Conservation (phyloP, 495 filamentous ascomycete species). For the Tuber borchii region DNA sequence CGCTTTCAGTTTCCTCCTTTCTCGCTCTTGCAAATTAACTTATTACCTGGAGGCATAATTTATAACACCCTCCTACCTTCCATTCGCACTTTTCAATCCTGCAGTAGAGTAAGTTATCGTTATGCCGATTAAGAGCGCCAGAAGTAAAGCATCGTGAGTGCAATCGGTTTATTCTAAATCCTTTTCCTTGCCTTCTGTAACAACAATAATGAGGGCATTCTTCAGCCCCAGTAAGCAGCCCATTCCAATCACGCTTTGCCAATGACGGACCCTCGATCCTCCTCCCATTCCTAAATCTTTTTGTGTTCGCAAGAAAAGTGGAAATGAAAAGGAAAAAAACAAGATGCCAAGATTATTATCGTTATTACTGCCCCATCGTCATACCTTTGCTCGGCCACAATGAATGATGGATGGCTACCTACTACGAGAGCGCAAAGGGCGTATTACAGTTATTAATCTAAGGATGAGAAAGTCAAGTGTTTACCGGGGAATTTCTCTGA, state of each 20-base stretch:
- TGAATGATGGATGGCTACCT: not conserved
- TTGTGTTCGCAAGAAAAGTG: not conserved
- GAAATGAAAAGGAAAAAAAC: not conserved
- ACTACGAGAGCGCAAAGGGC: not conserved
- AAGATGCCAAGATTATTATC: not conserved
- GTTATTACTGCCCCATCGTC: not conserved
- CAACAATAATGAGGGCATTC: not conserved
- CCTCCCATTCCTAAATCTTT: not conserved
- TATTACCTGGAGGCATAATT: not conserved
- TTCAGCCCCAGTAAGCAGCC: slow-evolving; percentile 5
- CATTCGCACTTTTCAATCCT: not conserved
- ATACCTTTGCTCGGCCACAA: not conserved
- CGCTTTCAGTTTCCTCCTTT: not conserved
- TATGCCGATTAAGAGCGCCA: not conserved
- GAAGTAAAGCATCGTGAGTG: not conserved
- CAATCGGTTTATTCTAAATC: not conserved
- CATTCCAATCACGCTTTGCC: not conserved
- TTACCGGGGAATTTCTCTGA: not conserved
- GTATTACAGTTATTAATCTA: not conserved
- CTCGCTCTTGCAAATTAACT: not conserved
- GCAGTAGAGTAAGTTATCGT: not conserved
- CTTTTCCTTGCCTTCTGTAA: not conserved
- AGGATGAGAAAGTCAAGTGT: not conserved
- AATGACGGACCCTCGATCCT: not conserved
- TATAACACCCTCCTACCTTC: not conserved